phyloP scores from a whole-genome alignment of 257 asterid species.

The Nicotiana paniculata region DNA sequence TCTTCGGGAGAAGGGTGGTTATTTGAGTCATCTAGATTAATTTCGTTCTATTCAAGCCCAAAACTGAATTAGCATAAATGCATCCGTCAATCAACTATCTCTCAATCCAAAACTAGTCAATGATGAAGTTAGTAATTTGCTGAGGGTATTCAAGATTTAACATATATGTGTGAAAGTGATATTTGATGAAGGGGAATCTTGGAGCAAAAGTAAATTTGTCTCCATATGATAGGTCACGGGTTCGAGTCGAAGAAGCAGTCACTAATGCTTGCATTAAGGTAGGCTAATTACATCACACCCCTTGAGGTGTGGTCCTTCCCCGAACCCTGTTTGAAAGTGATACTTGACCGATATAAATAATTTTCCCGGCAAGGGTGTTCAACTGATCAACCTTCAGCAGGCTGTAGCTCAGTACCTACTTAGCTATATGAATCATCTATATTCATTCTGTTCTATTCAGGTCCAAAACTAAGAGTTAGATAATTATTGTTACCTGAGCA shows the following conservation, averaged over 20 bases:
- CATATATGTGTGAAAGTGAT: no score
- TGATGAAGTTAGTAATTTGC: no score
- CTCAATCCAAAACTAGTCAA: no score
- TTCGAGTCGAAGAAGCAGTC: no score
- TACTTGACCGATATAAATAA: neutral
- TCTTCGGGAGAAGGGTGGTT: neutral
- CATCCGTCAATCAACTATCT: neutral
- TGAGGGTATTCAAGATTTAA: no score
- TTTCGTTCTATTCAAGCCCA: neutral
- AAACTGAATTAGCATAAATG: neutral
- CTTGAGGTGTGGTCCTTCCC: no score
- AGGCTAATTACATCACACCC: no score
- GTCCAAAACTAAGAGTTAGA: neutral
- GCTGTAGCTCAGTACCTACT: neutral
- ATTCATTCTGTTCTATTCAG: neutral
- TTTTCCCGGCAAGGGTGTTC: neutral
- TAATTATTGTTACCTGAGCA: constrained; percentile 52
- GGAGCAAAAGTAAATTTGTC: no score
- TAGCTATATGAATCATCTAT: neutral
- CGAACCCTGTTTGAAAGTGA: neutral
- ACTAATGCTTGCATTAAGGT: no score
- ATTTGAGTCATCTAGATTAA: neutral
- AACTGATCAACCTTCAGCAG: neutral
- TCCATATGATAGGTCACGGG: no score
- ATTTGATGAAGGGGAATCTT: no score